A percentile compares a stretch with the other conserved stretches of the same genome.
Evolutionary conservation across 1,284 basidiomycete genomes (phyloP).

Genomic region (Omphalotus olearius): DNA sequence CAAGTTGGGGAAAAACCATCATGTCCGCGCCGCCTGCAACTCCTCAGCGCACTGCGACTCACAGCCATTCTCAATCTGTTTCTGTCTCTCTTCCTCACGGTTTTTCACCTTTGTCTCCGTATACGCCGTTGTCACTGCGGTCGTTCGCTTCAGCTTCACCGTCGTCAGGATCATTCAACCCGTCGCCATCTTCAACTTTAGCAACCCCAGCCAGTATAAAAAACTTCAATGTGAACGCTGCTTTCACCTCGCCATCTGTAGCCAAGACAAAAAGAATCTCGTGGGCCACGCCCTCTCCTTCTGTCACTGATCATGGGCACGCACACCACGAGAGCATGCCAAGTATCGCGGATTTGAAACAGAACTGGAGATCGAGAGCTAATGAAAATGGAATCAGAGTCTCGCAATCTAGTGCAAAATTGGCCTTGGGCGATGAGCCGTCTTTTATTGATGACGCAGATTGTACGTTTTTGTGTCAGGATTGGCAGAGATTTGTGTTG

Average conservation of each 20-base stretch:
- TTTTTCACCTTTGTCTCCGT: slow-evolving; percentile 34
- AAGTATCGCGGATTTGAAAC: slow-evolving; percentile 55
- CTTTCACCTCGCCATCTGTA: slow-evolving; percentile 32
- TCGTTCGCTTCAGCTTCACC: slow-evolving; percentile 38
- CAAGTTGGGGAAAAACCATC: slow-evolving; percentile 3
- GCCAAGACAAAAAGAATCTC: slow-evolving; percentile 19
- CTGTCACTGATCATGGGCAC: slow-evolving; percentile 14
- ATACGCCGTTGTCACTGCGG: slow-evolving; percentile 62
- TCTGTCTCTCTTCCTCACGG: slow-evolving; percentile 17
- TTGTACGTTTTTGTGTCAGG: slow-evolving; percentile 34
- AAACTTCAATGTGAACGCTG: slow-evolving; percentile 30
- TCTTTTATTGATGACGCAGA: slow-evolving; percentile 53
- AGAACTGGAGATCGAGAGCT: slow-evolving; percentile 70
- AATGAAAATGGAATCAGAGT: slow-evolving; percentile 70
- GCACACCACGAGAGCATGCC: slow-evolving; percentile 30
- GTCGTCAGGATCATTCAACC: slow-evolving; percentile 31
- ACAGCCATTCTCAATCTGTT: slow-evolving; percentile 16
- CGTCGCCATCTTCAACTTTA: slow-evolving; percentile 34
- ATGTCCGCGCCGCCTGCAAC: slow-evolving; percentile 15
- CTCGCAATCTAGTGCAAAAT: slow-evolving; percentile 19
- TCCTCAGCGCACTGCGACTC: slow-evolving; percentile 24
- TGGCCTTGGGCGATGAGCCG: slow-evolving; percentile 32
- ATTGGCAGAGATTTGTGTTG: slow-evolving; percentile 18
- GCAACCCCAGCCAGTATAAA: slow-evolving; percentile 26
- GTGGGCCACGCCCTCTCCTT: slow-evolving; percentile 14